Evolutionary conservation across 805 yeast species (phyloP), one percentile per base, ranked within the genome.

Genomic region (Suhomyces prunicola): DNA sequence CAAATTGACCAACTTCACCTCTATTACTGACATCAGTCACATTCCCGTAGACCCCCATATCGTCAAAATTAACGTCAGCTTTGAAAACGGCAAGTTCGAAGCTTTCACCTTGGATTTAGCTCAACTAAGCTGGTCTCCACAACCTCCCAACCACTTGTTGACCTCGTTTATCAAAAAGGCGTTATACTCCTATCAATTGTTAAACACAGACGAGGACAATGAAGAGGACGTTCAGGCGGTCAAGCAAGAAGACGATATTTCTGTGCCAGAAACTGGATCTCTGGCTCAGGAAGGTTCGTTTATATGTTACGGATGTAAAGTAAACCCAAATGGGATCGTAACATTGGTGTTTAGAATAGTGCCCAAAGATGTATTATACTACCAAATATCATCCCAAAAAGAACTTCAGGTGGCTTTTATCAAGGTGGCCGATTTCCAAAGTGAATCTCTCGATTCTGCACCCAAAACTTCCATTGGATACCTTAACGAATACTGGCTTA

Each of bases 351-450:
- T 65, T 51, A 65, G 65, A 46, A 51, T 65, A 4, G 52, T 57
- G 4, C 72, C 74, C 6, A 66, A 62, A 31, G 61, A 66, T 49
- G 62, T 60, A 8, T 50, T 70, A 7, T 63, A 62, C 50, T 70
- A 71, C 52, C 58, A 60, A 13, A 67, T 64, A 39, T 48, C 57
- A 26, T 63, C 73, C 8, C 62, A 61, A 50, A 57, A 58, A 17
- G 68, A 65, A 17, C 60, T 62, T 24, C 55, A 60, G 8, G 50
- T 71, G 5, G 71, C 66, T 1, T 67, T 71, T 45, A 42, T 70
- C 1, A 54, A 57, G n/a, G 27, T 63, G 2, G 55, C 50, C 5
- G 56, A 54, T 4, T 39, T 60, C 23, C 23, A 8, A 17, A 31
- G 23, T 12, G 17, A 12, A 29, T 29, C 33, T 29, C 6, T 39